Percentiles rank a stretch among this genome's conserved stretches.
These are phyloP conservation scores for Bidens hawaiensis DNA, from an alignment of 140 eudicot species.

Conservation along the genomic window DNA sequence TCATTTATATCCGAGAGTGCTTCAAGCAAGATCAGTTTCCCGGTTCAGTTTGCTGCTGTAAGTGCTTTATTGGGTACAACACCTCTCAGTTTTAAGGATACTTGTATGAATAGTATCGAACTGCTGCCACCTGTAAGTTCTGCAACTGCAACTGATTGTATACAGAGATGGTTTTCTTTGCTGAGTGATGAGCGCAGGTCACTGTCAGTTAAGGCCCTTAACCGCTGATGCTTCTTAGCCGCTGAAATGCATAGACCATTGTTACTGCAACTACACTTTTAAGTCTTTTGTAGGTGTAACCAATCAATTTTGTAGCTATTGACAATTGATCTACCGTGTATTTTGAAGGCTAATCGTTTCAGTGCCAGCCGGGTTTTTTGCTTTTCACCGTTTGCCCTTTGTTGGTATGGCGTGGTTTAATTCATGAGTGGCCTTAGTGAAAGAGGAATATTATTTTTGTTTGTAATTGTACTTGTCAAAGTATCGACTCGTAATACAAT, in stretches of 20 bases:
- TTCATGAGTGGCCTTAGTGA: neutral
- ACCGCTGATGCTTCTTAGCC: too few species aligned
- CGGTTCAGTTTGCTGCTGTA: slow-evolving; percentile 46
- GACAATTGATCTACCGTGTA: slow-evolving; percentile 4
- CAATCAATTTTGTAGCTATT: slow-evolving; percentile 24
- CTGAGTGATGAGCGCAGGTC: slow-evolving; percentile 54
- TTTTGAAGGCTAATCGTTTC: slow-evolving; percentile 6
- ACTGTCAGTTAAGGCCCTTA: slow-evolving; percentile 28
- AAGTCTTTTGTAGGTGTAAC: slow-evolving; percentile 11
- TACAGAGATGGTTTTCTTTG: slow-evolving; percentile 52
- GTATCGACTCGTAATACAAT: neutral
- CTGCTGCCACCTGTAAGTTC: slow-evolving; percentile 9
- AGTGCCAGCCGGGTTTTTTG: neutral
- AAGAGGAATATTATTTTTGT: neutral
- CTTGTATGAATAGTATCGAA: slow-evolving; percentile 28
- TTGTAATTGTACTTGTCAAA: neutral
- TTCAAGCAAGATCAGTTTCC: slow-evolving; percentile 19
- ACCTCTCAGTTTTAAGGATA: slow-evolving; percentile 41
- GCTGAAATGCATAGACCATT: slow-evolving; percentile 8
- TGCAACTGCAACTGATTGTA: slow-evolving; percentile 29
- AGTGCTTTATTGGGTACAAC: slow-evolving; percentile 52
- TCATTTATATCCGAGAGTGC: slow-evolving; percentile 32
- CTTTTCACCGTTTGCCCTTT: neutral
- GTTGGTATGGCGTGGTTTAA: neutral
- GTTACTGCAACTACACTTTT: neutral